These are phyloP conservation scores for Lactarius sp. DNA, from an alignment of 768 basidiomycete genomes.

Conservation along the genomic window DNA sequence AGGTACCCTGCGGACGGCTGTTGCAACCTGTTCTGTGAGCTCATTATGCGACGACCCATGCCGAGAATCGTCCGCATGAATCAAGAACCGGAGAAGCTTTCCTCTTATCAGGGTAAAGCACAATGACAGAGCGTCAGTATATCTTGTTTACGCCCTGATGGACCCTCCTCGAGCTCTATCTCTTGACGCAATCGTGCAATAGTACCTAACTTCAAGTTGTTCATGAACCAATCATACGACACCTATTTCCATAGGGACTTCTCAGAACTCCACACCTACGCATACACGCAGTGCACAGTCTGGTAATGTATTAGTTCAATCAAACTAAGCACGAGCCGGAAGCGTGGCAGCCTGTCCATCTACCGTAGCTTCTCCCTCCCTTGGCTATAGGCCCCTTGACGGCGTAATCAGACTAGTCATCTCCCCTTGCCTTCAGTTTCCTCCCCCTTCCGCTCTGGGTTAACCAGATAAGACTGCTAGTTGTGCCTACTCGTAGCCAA, in stretches of 20 bases:
- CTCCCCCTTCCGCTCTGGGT: too few species aligned
- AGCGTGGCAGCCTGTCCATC: too few species aligned
- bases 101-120: background rate
- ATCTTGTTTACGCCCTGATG: background rate
- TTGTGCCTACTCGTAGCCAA: too few species aligned
- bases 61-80: background rate
- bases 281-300: background rate
- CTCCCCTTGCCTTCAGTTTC: too few species aligned
- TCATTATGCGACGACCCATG: background rate
- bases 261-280: background rate
- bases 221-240: background rate
- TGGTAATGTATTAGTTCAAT: background rate
- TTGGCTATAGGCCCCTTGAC: too few species aligned
- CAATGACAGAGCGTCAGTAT: background rate
- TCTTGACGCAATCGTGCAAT: slow-evolving; percentile 8
- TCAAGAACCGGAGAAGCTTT: background rate
- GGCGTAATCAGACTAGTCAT: too few species aligned
- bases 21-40: background rate
- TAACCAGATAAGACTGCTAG: too few species aligned
- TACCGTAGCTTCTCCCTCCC: too few species aligned
- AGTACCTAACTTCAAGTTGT: background rate
- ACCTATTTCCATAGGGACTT: background rate
- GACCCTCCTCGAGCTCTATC: background rate
- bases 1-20: slow-evolving; percentile 5
- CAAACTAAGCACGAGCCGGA: background rate